Base-by-base conservation (phyloP, 768 basidiomycete genomes). In the Trametes sanguinea region DNA sequence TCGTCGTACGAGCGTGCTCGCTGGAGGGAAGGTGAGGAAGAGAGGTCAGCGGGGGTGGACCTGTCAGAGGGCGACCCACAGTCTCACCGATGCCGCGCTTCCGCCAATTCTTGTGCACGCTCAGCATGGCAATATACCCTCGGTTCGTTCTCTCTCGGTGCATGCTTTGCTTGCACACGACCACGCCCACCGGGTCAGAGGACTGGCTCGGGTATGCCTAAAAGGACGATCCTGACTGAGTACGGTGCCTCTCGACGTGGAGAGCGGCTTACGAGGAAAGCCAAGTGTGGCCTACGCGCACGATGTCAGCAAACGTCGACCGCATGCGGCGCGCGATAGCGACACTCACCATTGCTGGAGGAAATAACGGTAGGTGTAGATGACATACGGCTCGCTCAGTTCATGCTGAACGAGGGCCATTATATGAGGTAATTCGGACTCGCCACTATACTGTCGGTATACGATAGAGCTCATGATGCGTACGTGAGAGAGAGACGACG, bases 101-200 rank as follows among this genome's bases (percentile, higher is more conserved):
- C 40, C 96, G 81, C 84, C 87, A 97, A 42, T 80, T 75, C 74
- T 87, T 88, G 74, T 84, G 82, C 32, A 98, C 94, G 70, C 92
- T 94, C 57, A 98, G 84, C 97, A 98, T 98, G 40, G 95, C 97
- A 61, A 99, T 96, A 73, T 99, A 99, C 13, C 97, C 97, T 72
- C 97, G 77, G 72, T 94, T 92, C 9, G 85, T 78, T 42, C 78
- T 76, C 64, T 88, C 83, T 57, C 80, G 80, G 76, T 98, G 97
- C 73, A 84, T 81, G 68, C 94, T 94, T 76, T 97, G 96, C 80
- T 98, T 99, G 84, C 94, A 97, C 22, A 99, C 90, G 62, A 99
- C 93, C 14, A 93, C 92, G 32, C 94, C 97, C 63, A 98, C 84
- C 16, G 95, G 92, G 30, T 76, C 77, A 9, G 82, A 71, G 6